A percentile compares a stretch with the other conserved stretches of the same genome.
These are phyloP conservation scores for Pleodorina starrii DNA, from an alignment of 139 green algal genomes.

Conservation along the genomic window DNA sequence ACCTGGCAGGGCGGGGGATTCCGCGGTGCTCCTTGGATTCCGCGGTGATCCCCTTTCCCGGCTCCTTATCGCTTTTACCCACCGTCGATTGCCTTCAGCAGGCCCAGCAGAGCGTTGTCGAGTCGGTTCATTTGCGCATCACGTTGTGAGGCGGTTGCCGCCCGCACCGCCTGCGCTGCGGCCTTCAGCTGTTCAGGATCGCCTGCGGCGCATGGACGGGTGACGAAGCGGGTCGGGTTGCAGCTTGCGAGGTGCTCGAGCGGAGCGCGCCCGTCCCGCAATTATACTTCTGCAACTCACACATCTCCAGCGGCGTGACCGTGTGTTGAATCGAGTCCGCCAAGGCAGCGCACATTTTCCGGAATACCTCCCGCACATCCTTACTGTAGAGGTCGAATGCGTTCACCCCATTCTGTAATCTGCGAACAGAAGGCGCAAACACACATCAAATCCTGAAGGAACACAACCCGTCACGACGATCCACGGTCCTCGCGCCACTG, in stretches of 20 bases:
- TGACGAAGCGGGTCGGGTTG: too few relatives aligned
- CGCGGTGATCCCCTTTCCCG: neutral
- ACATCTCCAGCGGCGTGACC: neutral
- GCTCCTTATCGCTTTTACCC: neutral
- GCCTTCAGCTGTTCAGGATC: neutral
- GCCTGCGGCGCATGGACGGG: neutral
- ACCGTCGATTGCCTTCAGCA: conserved; percentile 14
- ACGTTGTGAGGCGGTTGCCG: neutral
- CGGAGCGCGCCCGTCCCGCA: too few relatives aligned
- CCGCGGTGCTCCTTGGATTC: too few relatives aligned
- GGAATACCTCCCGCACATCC: conserved; percentile 44
- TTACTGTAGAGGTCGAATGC: conserved; percentile 47
- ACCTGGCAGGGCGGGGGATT: too few relatives aligned
- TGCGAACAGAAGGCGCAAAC: too few relatives aligned
- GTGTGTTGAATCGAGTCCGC: neutral
- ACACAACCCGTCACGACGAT: too few relatives aligned
- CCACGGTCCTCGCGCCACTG: too few relatives aligned
- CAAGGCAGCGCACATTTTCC: neutral
- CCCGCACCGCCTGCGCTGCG: neutral
- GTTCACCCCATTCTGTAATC: neutral
- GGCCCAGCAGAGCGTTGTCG: conserved; percentile 11
- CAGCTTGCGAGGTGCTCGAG: too few relatives aligned
- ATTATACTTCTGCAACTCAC: too few relatives aligned
- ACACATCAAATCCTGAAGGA: too few relatives aligned
- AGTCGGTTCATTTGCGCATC: conserved; percentile 33